These are phyloP conservation scores for Adiantum capillusveneris DNA, from an alignment of 75 land plant genomes.

Conservation along the genomic window DNA sequence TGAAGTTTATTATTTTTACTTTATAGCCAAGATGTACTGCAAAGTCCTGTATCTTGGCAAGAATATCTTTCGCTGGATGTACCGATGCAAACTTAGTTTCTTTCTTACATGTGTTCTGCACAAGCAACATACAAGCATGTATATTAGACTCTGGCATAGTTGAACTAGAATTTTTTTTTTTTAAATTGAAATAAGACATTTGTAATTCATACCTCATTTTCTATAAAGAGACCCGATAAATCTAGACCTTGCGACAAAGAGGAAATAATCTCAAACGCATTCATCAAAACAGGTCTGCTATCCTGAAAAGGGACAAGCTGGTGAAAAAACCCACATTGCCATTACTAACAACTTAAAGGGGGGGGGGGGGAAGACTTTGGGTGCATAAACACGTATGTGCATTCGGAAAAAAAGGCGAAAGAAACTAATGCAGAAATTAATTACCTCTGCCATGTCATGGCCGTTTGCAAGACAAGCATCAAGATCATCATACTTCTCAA, in stretches of 20 bases:
- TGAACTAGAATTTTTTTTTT: no score
- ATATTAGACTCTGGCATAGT: no score
- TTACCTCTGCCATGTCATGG: no score
- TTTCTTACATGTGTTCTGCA: constrained; percentile 6
- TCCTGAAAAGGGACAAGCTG: constrained; percentile 3
- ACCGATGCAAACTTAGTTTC: constrained; percentile 30
- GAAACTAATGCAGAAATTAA: no score
- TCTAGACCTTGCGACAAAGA: constrained; percentile 26
- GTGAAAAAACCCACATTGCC: no score
- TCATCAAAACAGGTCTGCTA: constrained; percentile 23
- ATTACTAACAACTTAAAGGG: no score
- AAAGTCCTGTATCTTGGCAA: constrained; percentile 30
- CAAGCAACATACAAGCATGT: no score
- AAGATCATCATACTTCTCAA: background rate
- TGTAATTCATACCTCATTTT: constrained; percentile 8
- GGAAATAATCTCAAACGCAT: constrained; percentile 41
- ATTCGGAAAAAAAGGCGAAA: no score
- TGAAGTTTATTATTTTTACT: constrained; percentile 26
- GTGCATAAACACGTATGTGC: no score
- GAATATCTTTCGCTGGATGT: constrained; percentile 19
- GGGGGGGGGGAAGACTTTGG: no score
- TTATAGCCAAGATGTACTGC: constrained; percentile 17
- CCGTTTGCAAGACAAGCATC: background rate
- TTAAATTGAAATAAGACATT: background rate
- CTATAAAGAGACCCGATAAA: constrained; percentile 24